These are phyloP conservation scores for Mycena indigotica DNA, from an alignment of 768 basidiomycete genomes.

Conservation along the genomic window DNA sequence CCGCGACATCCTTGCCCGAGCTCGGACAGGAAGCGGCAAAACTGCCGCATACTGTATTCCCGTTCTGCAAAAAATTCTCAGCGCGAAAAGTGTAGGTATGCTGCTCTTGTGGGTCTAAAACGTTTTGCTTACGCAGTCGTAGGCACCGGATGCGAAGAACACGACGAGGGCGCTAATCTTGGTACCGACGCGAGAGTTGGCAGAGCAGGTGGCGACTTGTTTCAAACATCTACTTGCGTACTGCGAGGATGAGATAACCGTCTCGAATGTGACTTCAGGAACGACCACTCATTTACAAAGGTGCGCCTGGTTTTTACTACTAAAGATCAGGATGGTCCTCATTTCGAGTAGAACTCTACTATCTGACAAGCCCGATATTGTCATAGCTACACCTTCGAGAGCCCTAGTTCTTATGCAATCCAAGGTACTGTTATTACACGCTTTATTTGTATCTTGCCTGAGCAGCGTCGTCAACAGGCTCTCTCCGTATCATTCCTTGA, in stretches of 20 bases:
- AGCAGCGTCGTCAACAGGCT: too few species aligned
- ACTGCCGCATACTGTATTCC: conserved; percentile 96
- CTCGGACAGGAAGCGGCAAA: conserved; percentile 95
- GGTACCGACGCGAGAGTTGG: conserved; percentile 89
- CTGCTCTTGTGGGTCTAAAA: conserved; percentile 1
- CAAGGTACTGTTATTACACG: too few species aligned
- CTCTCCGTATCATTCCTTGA: conserved; percentile 70
- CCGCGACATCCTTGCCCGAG: conserved; percentile 88
- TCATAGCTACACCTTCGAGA: conserved; percentile 79
- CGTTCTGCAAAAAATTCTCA: conserved; percentile 83
- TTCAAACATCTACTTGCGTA: conserved; percentile 68
- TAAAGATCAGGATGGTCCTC: background rate
- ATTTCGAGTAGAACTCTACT: conserved; percentile 34
- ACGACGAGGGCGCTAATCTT: conserved; percentile 77
- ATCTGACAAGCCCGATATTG: conserved; percentile 72
- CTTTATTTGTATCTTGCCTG: too few species aligned
- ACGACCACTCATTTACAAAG: conserved; percentile 71
- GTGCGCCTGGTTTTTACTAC: conserved; percentile 44
- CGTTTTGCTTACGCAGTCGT: background rate
- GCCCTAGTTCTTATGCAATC: conserved; percentile 68
- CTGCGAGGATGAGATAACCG: conserved; percentile 72
- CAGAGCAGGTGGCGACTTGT: conserved; percentile 84
- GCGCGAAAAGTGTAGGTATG: conserved; percentile 70
- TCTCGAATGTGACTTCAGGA: conserved; percentile 79
- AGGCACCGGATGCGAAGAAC: conserved; percentile 47